These are phyloP conservation scores for Suillus alpinus DNA, from an alignment of 768 basidiomycete genomes.

Conservation along the genomic window DNA sequence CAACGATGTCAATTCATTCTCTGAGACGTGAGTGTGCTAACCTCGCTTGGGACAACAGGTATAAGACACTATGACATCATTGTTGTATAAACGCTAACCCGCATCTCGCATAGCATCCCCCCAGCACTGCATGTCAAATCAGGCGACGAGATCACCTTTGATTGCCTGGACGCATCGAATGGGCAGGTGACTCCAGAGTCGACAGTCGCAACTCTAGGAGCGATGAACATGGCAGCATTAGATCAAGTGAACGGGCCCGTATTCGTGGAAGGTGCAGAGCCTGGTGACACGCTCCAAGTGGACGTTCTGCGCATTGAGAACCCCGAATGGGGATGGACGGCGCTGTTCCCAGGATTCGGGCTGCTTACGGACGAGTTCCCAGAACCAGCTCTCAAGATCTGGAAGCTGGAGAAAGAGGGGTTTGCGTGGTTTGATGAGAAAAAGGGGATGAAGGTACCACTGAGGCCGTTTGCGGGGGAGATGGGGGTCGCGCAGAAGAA, in stretches of 20 bases:
- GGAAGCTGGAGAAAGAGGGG: conserved; percentile 43
- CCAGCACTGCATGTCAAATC: conserved; percentile 50
- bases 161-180: conserved; percentile 64
- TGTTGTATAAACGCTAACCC: neutral
- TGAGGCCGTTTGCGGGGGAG: conserved; percentile 60
- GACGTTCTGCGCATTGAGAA: conserved; percentile 53
- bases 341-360: conserved; percentile 56
- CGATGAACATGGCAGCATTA: conserved; percentile 45
- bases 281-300: conserved; percentile 59
- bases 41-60: conserved; percentile 64
- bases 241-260: conserved; percentile 63
- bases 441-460: conserved; percentile 46
- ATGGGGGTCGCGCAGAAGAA: conserved; percentile 58
- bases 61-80: neutral
- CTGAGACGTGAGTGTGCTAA: conserved; percentile 52
- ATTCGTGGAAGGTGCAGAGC: conserved; percentile 47
- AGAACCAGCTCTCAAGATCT: conserved; percentile 52
- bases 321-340: conserved; percentile 65
- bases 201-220: conserved; percentile 32
- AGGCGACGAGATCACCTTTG: conserved; percentile 53
- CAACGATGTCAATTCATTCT: conserved; percentile 48
- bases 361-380: conserved; percentile 54
- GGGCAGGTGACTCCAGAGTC: conserved; percentile 51
- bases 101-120: conserved; percentile 38
- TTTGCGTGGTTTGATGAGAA: conserved; percentile 52